A percentile compares a stretch with the other conserved stretches of the same genome.
Conservation (phyloP, 768 basidiomycete genomes). For the Tricholoma terreum region DNA sequence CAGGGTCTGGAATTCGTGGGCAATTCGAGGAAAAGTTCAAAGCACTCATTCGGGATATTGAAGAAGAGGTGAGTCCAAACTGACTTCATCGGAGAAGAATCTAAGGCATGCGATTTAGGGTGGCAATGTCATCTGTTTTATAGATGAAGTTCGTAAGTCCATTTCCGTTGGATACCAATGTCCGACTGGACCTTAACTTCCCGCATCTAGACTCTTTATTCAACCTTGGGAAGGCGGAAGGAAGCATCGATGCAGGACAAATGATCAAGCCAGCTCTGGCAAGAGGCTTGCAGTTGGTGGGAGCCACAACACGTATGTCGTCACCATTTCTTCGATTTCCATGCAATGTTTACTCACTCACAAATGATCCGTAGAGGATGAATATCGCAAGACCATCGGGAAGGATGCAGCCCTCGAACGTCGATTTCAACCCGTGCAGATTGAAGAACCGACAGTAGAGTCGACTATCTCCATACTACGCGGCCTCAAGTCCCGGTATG, state of each 20-base stretch:
- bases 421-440: slow-evolving; percentile 85
- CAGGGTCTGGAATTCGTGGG: slow-evolving; percentile 87
- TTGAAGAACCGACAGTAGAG: slow-evolving; percentile 86
- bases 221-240: slow-evolving; percentile 88
- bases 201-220: slow-evolving; percentile 61
- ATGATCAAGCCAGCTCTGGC: slow-evolving; percentile 94
- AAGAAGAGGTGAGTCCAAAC: slow-evolving; percentile 60
- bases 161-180: background rate
- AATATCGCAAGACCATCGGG: slow-evolving; percentile 87
- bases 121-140: slow-evolving; percentile 86
- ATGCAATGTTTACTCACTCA: background rate
- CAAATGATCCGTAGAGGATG: slow-evolving; percentile 52
- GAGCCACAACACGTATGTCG: slow-evolving; percentile 80
- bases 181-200: background rate
- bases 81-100: slow-evolving; percentile 2
- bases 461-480: slow-evolving; percentile 85
- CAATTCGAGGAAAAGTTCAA: slow-evolving; percentile 96
- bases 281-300: slow-evolving; percentile 82
- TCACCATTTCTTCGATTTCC: background rate
- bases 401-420: slow-evolving; percentile 91
- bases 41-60: slow-evolving; percentile 83
- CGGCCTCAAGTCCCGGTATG: slow-evolving; percentile 80
- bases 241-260: slow-evolving; percentile 87
- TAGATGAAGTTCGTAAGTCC: slow-evolving; percentile 87
- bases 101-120: slow-evolving; percentile 33